A percentile compares a stretch with the other conserved stretches of the same genome.
Evolutionary conservation across 2,329 filamentous ascomycete species (phyloP).

Genomic region (Ascochyta rabiei): DNA sequence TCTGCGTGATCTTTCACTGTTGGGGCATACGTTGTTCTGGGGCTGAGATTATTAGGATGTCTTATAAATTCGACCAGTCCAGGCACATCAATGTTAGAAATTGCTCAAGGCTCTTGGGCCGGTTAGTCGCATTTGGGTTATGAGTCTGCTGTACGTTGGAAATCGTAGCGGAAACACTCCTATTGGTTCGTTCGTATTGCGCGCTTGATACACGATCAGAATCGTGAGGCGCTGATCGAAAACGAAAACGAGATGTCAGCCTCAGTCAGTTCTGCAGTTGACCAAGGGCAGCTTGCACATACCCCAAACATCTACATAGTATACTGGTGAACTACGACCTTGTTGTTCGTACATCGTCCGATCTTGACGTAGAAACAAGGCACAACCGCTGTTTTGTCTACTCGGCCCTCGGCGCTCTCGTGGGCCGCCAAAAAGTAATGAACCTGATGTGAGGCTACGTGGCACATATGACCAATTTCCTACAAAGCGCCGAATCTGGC

Average conservation of each 20-base stretch:
- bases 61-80: not conserved
- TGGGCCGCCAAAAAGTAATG: conserved; percentile 10
- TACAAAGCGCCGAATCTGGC: not conserved
- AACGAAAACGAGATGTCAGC: conserved; percentile 12
- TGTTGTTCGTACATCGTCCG: conserved; percentile 10
- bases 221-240: conserved; percentile 22
- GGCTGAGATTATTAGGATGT: conserved; percentile 18
- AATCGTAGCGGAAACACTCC: conserved; percentile 1
- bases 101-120: not conserved
- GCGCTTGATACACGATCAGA: conserved; percentile 3
- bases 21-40: conserved; percentile 19
- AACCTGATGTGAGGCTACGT: conserved; percentile 10
- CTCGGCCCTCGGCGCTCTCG: conserved; percentile 21
- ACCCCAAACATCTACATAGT: conserved; percentile 3
- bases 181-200: conserved; percentile 6
- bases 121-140: not conserved
- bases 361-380: conserved; percentile 3
- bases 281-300: conserved; percentile 1
- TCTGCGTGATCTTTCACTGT: conserved; percentile 3
- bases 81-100: not conserved
- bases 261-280: too few relatives aligned
- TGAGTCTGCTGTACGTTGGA: not conserved
- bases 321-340: conserved; percentile 2
- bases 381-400: conserved; percentile 1
- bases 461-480: conserved; percentile 9